Evolutionary conservation across 202 grass and related monocot genomes (phyloP).

Genomic region (Bolboschoenoplectus hybrid): DNA sequence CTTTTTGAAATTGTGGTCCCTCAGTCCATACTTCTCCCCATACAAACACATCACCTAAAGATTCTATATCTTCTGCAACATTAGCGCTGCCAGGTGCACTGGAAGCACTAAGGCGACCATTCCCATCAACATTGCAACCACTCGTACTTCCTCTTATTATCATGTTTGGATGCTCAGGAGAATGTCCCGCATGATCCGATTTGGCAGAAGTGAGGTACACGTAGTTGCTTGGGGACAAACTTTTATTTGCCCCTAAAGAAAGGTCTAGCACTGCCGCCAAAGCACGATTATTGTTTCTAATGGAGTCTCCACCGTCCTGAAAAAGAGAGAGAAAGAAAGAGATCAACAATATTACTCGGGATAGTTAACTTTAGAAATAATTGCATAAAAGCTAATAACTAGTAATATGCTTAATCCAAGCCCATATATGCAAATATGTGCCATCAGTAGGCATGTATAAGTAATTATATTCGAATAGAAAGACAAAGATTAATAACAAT

Average conservation of each 20-base stretch:
- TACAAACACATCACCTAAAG: constrained; percentile 88
- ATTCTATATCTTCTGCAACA: constrained; percentile 82
- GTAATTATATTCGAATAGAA: not conserved
- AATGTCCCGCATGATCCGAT: constrained; percentile 67
- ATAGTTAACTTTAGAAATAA: not conserved
- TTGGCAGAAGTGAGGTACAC: constrained; percentile 47
- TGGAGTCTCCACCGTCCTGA: constrained; percentile 61
- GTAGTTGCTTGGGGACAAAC: constrained; percentile 54
- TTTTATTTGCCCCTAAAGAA: constrained; percentile 46
- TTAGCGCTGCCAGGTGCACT: constrained; percentile 77
- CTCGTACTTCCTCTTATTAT: constrained; percentile 67
- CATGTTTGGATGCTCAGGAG: constrained; percentile 71
- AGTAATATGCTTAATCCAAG: not conserved
- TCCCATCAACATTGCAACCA: constrained; percentile 46
- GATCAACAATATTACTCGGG: not conserved
- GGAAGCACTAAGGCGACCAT: constrained; percentile 70
- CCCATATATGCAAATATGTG: not conserved
- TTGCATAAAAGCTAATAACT: not conserved
- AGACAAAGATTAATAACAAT: constrained; percentile 16
- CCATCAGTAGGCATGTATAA: not conserved
- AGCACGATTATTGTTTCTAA: constrained; percentile 41
- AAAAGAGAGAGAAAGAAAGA: constrained; percentile 6
- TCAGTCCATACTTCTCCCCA: constrained; percentile 93
- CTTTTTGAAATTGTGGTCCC: constrained; percentile 54
- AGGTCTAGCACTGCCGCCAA: constrained; percentile 56